Evolutionary conservation across 371 early-diverging fungal species (phyloP).

Genomic region (Nosema muscidifuracis): DNA sequence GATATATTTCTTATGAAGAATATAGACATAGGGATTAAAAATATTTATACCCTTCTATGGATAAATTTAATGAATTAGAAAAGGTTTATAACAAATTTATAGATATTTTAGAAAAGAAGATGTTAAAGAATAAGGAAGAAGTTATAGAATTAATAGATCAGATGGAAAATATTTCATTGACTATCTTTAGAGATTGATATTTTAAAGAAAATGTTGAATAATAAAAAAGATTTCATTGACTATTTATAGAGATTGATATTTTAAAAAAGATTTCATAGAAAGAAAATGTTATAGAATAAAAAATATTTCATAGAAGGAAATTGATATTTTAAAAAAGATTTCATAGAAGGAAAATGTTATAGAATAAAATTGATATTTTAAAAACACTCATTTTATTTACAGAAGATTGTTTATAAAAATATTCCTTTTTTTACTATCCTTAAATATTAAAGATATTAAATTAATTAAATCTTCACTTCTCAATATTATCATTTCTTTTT

Average conservation of each 20-base stretch:
- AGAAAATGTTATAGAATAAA: no score
- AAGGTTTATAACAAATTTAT: constrained; percentile 5
- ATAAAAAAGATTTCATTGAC: not conserved
- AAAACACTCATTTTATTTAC: no score
- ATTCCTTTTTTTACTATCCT: not conserved
- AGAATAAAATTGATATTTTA: no score
- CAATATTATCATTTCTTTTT: not conserved
- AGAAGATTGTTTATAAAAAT: not conserved
- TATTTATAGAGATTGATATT: no score
- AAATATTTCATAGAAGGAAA: no score
- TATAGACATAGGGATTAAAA: not conserved
- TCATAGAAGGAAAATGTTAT: no score
- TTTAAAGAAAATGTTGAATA: not conserved
- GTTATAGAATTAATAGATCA: not conserved
- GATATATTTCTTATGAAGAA: not conserved
- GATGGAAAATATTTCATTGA: not conserved
- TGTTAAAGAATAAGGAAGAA: not conserved
- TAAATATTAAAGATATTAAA: not conserved
- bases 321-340: no score
- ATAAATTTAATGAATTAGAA: not conserved
- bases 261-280: no score
- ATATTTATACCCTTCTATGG: not conserved
- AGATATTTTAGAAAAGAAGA: not conserved
- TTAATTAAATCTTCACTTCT: not conserved
- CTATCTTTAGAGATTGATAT: not conserved